These are phyloP conservation scores for Ogataea pini DNA, from an alignment of 805 yeast genomes.

Conservation along the genomic window DNA sequence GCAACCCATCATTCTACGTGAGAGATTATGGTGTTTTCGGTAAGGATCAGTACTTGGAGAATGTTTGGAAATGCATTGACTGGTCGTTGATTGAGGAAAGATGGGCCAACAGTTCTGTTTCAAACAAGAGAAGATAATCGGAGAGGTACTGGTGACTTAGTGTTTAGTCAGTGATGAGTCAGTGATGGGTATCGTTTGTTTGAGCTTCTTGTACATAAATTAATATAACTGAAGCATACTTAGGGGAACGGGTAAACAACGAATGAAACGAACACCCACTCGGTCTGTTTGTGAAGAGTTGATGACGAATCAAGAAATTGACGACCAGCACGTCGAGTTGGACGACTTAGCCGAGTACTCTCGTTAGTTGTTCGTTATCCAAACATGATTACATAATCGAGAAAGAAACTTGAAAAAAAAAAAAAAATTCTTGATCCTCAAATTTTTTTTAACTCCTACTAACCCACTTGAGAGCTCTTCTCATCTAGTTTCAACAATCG, in stretches of 20 bases:
- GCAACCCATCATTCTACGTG: slow-evolving; percentile 67
- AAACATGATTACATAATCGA: slow-evolving; percentile 10
- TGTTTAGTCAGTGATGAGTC: too few species aligned
- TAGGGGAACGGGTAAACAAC: too few species aligned
- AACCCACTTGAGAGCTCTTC: too few species aligned
- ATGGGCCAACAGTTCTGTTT: slow-evolving; percentile 23
- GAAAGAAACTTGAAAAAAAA: neutral
- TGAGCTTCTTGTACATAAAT: slow-evolving; percentile 11
- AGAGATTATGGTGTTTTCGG: slow-evolving; percentile 81
- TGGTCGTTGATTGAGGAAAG: slow-evolving; percentile 74
- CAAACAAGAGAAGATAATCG: slow-evolving; percentile 6
- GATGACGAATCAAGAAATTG: too few species aligned
- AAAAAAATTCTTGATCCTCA: slow-evolving; percentile 8
- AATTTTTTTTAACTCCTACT: neutral
- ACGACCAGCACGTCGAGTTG: too few species aligned
- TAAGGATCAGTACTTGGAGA: slow-evolving; percentile 67
- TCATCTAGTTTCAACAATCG: too few species aligned
- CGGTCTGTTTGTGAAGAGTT: too few species aligned
- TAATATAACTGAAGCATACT: neutral
- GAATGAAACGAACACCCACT: too few species aligned
- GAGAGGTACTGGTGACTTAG: too few species aligned
- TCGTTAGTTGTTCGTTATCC: too few species aligned
- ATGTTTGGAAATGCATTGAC: slow-evolving; percentile 75
- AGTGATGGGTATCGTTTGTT: neutral
- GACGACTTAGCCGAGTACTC: too few species aligned